Percentiles rank a stretch among this genome's conserved stretches.
Evolutionary conservation across 1,139 yeast genomes (phyloP).

Genomic region (Magnusiomyces paraingens): DNA sequence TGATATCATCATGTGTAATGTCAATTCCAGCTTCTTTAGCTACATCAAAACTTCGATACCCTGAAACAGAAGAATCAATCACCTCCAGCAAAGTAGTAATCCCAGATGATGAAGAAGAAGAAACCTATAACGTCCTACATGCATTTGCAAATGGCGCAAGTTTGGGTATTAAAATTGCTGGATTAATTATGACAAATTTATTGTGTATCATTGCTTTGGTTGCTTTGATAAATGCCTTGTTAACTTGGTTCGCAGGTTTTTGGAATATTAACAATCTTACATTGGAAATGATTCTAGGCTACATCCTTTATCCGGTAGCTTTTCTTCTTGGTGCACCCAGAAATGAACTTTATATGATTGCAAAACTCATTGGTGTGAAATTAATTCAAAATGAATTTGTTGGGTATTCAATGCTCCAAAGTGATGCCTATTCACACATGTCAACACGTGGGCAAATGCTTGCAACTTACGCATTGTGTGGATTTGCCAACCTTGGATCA

Average conservation of each 20-base stretch:
- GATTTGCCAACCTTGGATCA: constrained; percentile 60
- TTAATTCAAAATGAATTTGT: constrained; percentile 61
- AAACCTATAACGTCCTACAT: constrained; percentile 53
- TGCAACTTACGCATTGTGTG: constrained; percentile 61
- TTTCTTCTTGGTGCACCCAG: constrained; percentile 59
- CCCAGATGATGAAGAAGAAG: constrained; percentile 41
- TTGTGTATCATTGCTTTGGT: constrained; percentile 60
- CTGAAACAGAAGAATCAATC: constrained; percentile 54
- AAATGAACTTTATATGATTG: constrained; percentile 46
- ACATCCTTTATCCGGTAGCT: constrained; percentile 55
- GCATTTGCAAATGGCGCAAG: constrained; percentile 61
- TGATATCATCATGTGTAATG: constrained; percentile 64
- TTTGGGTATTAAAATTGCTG: constrained; percentile 54
- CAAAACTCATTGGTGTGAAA: constrained; percentile 52
- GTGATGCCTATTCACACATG: constrained; percentile 43
- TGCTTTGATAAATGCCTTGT: constrained; percentile 50
- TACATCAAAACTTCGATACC: constrained; percentile 54
- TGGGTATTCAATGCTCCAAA: constrained; percentile 43
- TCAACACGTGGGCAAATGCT: constrained; percentile 50
- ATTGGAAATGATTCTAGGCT: constrained; percentile 52
- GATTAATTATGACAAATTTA: constrained; percentile 54
- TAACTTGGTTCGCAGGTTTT: constrained; percentile 59
- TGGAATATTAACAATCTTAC: constrained; percentile 45
- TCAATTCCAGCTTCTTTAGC: constrained; percentile 64
- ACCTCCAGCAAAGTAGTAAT: constrained; percentile 46